Base-by-base conservation (phyloP, 2,329 filamentous ascomycete species). In the Calcarisporium arbuscula region DNA sequence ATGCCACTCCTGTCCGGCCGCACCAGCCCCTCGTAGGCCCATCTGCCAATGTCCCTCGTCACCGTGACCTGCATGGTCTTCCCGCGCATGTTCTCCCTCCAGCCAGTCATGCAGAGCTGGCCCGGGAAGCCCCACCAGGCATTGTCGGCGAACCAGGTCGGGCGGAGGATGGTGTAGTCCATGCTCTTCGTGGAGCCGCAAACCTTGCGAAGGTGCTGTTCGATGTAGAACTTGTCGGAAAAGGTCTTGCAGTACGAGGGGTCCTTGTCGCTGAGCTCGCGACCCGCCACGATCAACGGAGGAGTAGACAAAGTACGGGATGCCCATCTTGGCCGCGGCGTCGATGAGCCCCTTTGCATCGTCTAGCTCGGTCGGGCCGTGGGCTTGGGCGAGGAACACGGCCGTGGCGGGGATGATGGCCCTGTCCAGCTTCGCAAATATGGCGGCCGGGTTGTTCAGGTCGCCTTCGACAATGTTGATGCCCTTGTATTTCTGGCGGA, bases 251-350 rank as follows among this genome's bases (percentile, higher is more conserved):
- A 41, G 22, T 50, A 48, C 1, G 48, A 51, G 9, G 48, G 44
- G 17, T 50, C 48, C 2, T 27, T 29, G 12, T 50, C 48, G 17
- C 61, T 56, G 77, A 82, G 55, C 77, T 57, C 56, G 25, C 72
- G 67, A 19, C 77, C 75, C 19, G n/a, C 75, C 75, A n/a, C 78
- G 74, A 38, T 82, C 79, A 10, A 81, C 74, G 25, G 70, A 76
- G 2, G 67, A 72, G 53, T 80, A 82, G 28, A 82, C 68, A 42
- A 82, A 77, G 46, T 74, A 69, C 21, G 65, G 58, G 19, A 79
- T 66, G 5, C 61, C 61, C 23, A 71, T 51, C 11, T 61, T 60
- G 19, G 72, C 46, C 1, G 72, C 63, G 8, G 65, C 65, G 32
- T 75, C 67, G 25, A 77, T 60, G 5, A 80, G 49, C 1, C 53